Evolutionary conservation across 2,329 filamentous ascomycete species (phyloP).

Genomic region (Verticillium alfalfae): DNA sequence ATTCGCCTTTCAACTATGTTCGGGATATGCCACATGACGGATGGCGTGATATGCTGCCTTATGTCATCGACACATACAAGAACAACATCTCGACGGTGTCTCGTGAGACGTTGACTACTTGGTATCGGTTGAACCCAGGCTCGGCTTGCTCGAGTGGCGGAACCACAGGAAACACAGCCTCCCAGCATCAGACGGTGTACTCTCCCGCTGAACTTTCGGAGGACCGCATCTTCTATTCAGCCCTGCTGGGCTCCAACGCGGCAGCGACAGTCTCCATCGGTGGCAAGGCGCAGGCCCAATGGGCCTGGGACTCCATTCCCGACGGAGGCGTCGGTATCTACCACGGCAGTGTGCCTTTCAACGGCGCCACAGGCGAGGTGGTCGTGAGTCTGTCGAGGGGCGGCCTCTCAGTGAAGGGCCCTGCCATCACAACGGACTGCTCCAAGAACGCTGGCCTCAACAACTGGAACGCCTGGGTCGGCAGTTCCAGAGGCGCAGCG

Average conservation of each 20-base stretch:
- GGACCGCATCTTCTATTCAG: conserved; percentile 14
- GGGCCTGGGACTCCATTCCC: conserved; percentile 15
- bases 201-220: conserved; percentile 7
- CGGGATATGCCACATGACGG: conserved; percentile 40
- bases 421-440: not conserved
- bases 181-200: conserved; percentile 15
- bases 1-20: conserved; percentile 33
- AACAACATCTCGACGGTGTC: conserved; percentile 16
- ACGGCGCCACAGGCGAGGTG: conserved; percentile 14
- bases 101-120: conserved; percentile 15
- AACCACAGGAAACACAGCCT: conserved; percentile 19
- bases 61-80: conserved; percentile 25
- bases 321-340: conserved; percentile 20
- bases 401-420: not conserved
- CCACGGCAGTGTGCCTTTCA: conserved; percentile 18
- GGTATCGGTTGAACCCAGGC: conserved; percentile 15
- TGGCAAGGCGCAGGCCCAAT: not conserved
- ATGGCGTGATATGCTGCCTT: conserved; percentile 38
- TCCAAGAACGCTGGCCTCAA: conserved; percentile 2
- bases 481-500: conserved; percentile 2
- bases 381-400: conserved; percentile 7
- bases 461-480: conserved; percentile 9
- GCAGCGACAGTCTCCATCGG: conserved; percentile 17
- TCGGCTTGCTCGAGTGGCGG: conserved; percentile 14
- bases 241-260: conserved; percentile 16